A percentile compares a stretch with the other conserved stretches of the same genome.
These are phyloP conservation scores for Jasminum sambac DNA, from an alignment of 257 asterid species.

Conservation along the genomic window DNA sequence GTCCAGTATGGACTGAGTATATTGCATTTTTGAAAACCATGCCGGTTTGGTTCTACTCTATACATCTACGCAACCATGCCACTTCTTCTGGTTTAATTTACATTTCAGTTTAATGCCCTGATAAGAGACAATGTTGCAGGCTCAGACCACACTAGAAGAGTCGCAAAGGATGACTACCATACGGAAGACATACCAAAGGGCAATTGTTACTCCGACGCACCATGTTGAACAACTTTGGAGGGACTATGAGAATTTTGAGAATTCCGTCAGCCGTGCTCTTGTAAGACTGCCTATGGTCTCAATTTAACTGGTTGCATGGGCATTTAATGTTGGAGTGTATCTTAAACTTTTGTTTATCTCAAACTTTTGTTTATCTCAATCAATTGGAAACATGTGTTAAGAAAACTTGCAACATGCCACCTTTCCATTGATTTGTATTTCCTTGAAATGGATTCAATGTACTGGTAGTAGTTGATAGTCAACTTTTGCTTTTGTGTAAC, in stretches of 20 bases:
- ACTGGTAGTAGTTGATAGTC: neutral
- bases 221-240: slow-evolving; percentile 97
- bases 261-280: slow-evolving; percentile 92
- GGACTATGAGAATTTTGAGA: slow-evolving; percentile 96
- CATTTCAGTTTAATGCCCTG: slow-evolving; percentile 18
- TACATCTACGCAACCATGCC: slow-evolving; percentile 17
- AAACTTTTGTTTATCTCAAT: slow-evolving; percentile 1
- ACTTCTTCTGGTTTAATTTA: slow-evolving; percentile 17
- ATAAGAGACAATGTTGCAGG: slow-evolving; percentile 49
- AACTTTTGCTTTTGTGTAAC: neutral
- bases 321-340: neutral
- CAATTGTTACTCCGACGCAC: slow-evolving; percentile 85
- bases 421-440: neutral
- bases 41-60: slow-evolving; percentile 58
- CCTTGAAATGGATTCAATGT: neutral
- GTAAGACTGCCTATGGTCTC: slow-evolving; percentile 40
- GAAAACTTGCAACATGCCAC: neutral
- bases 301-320: slow-evolving; percentile 10
- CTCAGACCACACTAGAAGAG: slow-evolving; percentile 70
- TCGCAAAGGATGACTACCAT: slow-evolving; percentile 82
- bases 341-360: neutral
- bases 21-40: slow-evolving; percentile 77
- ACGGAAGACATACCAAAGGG: slow-evolving; percentile 88
- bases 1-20: slow-evolving; percentile 97
- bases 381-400: neutral